A percentile compares a stretch with the other conserved stretches of the same genome.
Evolutionary conservation across 2,329 filamentous ascomycete species (phyloP).

Genomic region (Cryphonectria nitschkei): DNA sequence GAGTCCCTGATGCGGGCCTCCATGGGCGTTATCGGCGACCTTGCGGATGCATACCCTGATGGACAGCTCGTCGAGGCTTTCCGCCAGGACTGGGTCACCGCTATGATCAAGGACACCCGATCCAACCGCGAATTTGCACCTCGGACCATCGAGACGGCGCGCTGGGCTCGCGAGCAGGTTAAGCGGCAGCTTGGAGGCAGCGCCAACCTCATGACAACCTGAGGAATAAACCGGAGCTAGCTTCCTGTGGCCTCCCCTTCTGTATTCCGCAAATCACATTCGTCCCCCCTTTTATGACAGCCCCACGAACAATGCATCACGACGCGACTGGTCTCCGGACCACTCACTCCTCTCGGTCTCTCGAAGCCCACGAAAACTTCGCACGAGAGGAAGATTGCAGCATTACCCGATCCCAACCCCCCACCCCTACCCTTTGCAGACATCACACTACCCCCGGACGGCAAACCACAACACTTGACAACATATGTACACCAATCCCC

Average conservation of each 20-base stretch:
- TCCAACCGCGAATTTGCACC: constrained; percentile 82
- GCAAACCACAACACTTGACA: constrained; percentile 33
- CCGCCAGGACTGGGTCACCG: constrained; percentile 87
- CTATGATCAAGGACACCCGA: constrained; percentile 90
- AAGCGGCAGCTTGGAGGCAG: constrained; percentile 78
- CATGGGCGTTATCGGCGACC: constrained; percentile 96
- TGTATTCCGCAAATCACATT: constrained; percentile 23
- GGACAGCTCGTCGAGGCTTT: constrained; percentile 85
- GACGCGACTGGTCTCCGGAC: constrained; percentile 20
- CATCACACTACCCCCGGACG: constrained; percentile 32
- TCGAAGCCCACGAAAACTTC: constrained; percentile 8
- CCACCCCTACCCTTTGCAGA: constrained; percentile 8
- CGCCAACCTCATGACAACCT: constrained; percentile 55
- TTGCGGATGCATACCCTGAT: constrained; percentile 90
- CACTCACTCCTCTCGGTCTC: not conserved
- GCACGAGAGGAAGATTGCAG: constrained; percentile 24
- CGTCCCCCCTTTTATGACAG: constrained; percentile 27
- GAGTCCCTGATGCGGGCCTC: constrained; percentile 90
- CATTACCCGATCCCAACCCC: constrained; percentile 4
- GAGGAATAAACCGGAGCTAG: constrained; percentile 33
- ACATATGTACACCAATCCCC: constrained; percentile 40
- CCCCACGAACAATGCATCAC: constrained; percentile 21
- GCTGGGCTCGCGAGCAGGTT: constrained; percentile 96
- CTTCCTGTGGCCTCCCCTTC: constrained; percentile 18
- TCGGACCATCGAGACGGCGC: constrained; percentile 90